Evolutionary conservation across 352 stramenopile species (phyloP).

Genomic region (Aphanomyces cochlioides): DNA sequence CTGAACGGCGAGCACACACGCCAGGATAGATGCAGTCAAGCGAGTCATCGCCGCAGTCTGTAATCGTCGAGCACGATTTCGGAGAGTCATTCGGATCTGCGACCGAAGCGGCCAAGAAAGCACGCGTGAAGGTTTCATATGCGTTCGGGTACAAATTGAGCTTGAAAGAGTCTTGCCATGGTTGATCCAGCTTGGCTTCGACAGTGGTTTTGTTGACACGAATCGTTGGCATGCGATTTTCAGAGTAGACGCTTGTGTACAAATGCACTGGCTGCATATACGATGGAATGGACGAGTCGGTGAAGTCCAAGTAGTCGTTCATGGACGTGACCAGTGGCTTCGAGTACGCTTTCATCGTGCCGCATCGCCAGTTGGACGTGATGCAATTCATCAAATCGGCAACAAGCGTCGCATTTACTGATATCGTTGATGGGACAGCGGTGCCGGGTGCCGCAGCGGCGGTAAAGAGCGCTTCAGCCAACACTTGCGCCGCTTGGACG

Average conservation of each 20-base stretch:
- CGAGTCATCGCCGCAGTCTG: slow-evolving; percentile 51
- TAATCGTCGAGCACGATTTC: slow-evolving; percentile 47
- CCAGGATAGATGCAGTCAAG: slow-evolving; percentile 79
- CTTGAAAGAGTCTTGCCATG: slow-evolving; percentile 50
- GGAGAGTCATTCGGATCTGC: slow-evolving; percentile 39
- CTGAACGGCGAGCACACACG: slow-evolving; percentile 49
- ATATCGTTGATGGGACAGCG: slow-evolving; percentile 31
- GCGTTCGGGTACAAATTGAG: slow-evolving; percentile 74
- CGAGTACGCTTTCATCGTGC: slow-evolving; percentile 68
- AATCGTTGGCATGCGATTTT: slow-evolving; percentile 22
- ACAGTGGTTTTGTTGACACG: slow-evolving; percentile 10
- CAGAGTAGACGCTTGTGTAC: slow-evolving; percentile 45
- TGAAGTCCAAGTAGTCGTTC: slow-evolving; percentile 60
- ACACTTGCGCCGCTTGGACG: slow-evolving; percentile 56
- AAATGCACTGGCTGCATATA: slow-evolving; percentile 53
- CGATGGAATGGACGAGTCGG: slow-evolving; percentile 43
- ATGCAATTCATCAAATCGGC: slow-evolving; percentile 56
- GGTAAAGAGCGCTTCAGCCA: slow-evolving; percentile 66
- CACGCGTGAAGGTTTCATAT: slow-evolving; percentile 72
- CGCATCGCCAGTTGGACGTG: slow-evolving; percentile 60
- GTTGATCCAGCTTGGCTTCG: slow-evolving; percentile 33
- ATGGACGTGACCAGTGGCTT: slow-evolving; percentile 53
- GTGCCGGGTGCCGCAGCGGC: slow-evolving; percentile 48
- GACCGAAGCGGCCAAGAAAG: slow-evolving; percentile 63
- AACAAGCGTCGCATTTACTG: slow-evolving; percentile 58